Evolutionary conservation across 805 yeast genomes (phyloP).

Genomic region (Schwanniomyces occidentalis): DNA sequence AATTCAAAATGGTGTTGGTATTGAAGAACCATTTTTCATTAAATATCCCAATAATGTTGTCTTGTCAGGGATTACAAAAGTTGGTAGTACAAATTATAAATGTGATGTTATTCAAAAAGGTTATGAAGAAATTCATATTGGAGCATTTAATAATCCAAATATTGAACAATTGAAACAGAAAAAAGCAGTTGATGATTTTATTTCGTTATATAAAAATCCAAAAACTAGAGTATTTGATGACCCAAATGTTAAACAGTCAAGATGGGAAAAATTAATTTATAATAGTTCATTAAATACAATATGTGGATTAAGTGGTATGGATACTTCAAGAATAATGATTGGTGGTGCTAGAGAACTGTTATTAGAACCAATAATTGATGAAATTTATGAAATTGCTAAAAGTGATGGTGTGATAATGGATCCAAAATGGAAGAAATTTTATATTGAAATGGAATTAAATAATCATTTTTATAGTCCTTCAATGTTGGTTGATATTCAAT

Average conservation of each 20-base stretch:
- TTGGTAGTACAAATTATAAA: constrained; percentile 21
- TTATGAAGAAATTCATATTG: constrained; percentile 7
- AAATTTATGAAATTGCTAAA: constrained; percentile 20
- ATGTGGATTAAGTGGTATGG: constrained; percentile 28
- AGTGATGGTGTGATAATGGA: constrained; percentile 21
- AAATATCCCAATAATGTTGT: constrained; percentile 25
- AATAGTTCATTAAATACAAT: constrained; percentile 67
- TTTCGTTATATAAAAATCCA: constrained; percentile 20
- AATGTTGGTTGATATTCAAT: constrained; percentile 24
- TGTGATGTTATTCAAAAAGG: constrained; percentile 3
- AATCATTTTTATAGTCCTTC: constrained; percentile 23
- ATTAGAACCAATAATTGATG: constrained; percentile 19
- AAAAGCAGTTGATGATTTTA: constrained; percentile 22
- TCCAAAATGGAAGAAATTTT: neutral
- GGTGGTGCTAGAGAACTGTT: constrained; percentile 19
- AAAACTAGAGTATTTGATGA: constrained; percentile 23
- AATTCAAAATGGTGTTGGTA: constrained; percentile 30
- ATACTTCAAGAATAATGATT: constrained; percentile 21
- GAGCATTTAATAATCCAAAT: constrained; percentile 6
- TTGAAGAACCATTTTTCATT: constrained; percentile 21
- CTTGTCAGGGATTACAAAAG: constrained; percentile 27
- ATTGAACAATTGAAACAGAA: constrained; percentile 6
- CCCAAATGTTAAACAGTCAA: constrained; percentile 23
- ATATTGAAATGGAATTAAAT: neutral
- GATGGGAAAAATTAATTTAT: constrained; percentile 71